phyloP scores from a whole-genome alignment of 1,139 yeast genomes.

The Candida sojae region DNA sequence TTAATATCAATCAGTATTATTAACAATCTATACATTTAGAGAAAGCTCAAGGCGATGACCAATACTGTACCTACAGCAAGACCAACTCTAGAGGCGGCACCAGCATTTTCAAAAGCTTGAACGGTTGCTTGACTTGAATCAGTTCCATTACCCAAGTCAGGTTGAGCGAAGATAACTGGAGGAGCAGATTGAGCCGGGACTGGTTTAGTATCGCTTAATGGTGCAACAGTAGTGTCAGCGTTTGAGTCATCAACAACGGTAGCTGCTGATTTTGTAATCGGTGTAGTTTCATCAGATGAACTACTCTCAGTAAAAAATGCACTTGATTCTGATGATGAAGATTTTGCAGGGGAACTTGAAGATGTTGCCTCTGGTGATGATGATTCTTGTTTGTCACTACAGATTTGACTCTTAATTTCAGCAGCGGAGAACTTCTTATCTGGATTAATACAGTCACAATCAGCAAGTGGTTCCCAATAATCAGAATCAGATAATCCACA shows the following conservation, averaged over 20 bases:
- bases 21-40: not conserved
- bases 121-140: conserved; percentile 1
- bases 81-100: not conserved
- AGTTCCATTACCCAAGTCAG: not conserved
- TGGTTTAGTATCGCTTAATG: not conserved
- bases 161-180: conserved; percentile 3
- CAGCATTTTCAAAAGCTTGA: conserved; percentile 5
- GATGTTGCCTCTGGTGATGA: not conserved
- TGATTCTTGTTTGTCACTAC: not conserved
- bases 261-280: conserved; percentile 1
- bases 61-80: conserved; percentile 1
- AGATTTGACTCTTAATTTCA: conserved; percentile 1
- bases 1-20: too few species aligned
- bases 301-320: not conserved
- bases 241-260: not conserved
- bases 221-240: not conserved
- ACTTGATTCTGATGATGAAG: not conserved
- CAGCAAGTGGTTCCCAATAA: conserved; percentile 5
- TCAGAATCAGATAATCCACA: conserved; percentile 1
- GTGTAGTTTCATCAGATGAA: not conserved
- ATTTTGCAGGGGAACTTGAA: not conserved
- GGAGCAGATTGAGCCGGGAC: not conserved
- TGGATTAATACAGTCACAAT: conserved; percentile 6
- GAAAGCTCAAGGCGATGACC: not conserved
- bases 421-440: not conserved